Conservation (phyloP, 2,329 filamentous ascomycete genomes). For the Colletotrichum cuscutae region DNA sequence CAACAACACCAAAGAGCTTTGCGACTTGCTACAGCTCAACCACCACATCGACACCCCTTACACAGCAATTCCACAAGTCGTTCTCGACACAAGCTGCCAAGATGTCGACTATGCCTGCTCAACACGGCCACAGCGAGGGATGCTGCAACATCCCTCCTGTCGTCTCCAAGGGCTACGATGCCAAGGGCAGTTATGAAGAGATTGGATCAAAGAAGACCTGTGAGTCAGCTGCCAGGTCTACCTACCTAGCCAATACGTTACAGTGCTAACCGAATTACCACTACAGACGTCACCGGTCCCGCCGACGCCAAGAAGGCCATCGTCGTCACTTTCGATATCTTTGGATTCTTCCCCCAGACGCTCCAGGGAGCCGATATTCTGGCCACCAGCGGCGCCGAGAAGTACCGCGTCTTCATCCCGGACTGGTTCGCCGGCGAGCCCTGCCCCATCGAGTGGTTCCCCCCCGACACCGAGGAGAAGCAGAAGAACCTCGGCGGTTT, state of each 20-base stretch:
- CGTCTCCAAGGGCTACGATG: slow-evolving; percentile 63
- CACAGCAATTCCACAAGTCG: not conserved
- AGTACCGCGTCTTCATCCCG: slow-evolving; percentile 90
- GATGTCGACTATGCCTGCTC: slow-evolving; percentile 64
- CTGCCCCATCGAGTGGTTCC: slow-evolving; percentile 67
- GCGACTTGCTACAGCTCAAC: not conserved
- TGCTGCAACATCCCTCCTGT: slow-evolving; percentile 71
- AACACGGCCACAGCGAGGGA: slow-evolving; percentile 64
- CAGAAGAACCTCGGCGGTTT: slow-evolving; percentile 67
- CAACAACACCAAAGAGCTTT: slow-evolving; percentile 5
- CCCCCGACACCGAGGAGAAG: slow-evolving; percentile 73
- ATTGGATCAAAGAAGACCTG: slow-evolving; percentile 66
- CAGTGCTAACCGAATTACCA: not conserved
- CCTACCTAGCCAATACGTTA: too few species aligned
- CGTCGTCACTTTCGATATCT: slow-evolving; percentile 73
- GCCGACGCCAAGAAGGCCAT: slow-evolving; percentile 66
- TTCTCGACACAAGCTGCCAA: slow-evolving; percentile 22
- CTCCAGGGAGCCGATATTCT: slow-evolving; percentile 77
- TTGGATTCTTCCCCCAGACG: slow-evolving; percentile 77
- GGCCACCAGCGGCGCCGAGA: slow-evolving; percentile 63
- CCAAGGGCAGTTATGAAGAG: slow-evolving; percentile 66
- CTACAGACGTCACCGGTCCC: slow-evolving; percentile 60
- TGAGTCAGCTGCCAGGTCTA: slow-evolving; percentile 36
- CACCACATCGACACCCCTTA: not conserved
- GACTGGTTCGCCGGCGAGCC: slow-evolving; percentile 89